These are phyloP conservation scores for Xylaria acuta DNA, from an alignment of 495 filamentous ascomycete species.

Conservation along the genomic window DNA sequence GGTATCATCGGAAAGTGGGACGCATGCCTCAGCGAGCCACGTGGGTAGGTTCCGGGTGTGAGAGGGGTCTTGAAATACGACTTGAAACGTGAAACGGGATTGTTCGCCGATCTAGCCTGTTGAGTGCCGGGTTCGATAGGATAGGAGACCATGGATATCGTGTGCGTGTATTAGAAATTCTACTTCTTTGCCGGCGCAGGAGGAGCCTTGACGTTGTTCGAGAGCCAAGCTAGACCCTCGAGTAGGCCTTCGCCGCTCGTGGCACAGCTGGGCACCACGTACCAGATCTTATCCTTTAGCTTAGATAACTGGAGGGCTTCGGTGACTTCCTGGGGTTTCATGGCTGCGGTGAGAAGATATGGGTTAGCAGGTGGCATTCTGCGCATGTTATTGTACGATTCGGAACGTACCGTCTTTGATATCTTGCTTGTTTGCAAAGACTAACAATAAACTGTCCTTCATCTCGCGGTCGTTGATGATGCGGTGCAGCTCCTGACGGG, in stretches of 20 bases:
- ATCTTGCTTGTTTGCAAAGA: slow-evolving; percentile 99
- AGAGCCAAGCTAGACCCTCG: slow-evolving; percentile 92
- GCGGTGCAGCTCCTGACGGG: slow-evolving; percentile 84
- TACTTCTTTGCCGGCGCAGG: slow-evolving; percentile 61
- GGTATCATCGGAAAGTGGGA: background rate
- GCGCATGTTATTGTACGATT: background rate
- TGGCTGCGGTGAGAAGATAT: slow-evolving; percentile 58
- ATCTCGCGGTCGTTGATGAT: slow-evolving; percentile 98
- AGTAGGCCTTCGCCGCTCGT: slow-evolving; percentile 93
- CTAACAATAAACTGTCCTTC: slow-evolving; percentile 91
- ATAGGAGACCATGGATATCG: slow-evolving; percentile 33
- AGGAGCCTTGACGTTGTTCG: slow-evolving; percentile 87
- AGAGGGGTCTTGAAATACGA: background rate
- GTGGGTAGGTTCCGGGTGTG: background rate
- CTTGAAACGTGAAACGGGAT: background rate
- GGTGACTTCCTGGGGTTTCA: slow-evolving; percentile 86
- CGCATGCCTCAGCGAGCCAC: background rate
- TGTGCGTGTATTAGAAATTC: slow-evolving; percentile 22
- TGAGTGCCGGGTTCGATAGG: background rate
- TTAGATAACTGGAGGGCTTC: slow-evolving; percentile 82
- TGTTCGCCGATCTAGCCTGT: background rate
- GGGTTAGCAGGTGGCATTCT: slow-evolving; percentile 1
- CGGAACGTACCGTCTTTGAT: slow-evolving; percentile 72
- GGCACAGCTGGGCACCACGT: slow-evolving; percentile 93
- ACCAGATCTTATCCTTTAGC: slow-evolving; percentile 93